Conservation (phyloP, 441 rosid genomes). For the Melastoma candidum region DNA sequence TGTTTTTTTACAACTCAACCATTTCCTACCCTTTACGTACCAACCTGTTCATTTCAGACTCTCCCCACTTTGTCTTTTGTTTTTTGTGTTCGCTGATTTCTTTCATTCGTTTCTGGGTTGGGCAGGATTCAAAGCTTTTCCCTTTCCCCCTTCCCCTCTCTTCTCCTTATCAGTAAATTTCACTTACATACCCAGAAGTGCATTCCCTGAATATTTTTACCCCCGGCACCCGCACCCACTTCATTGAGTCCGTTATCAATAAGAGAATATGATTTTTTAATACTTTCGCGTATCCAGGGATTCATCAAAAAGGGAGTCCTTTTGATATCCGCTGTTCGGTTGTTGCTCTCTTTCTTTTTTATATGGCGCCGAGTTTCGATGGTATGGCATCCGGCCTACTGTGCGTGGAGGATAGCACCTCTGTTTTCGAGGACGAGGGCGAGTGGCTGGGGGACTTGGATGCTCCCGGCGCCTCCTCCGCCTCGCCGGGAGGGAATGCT, state of each 20-base stretch:
- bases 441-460: conserved; percentile 13
- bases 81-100: too few species aligned
- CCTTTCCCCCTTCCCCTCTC: neutral
- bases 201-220: conserved; percentile 4
- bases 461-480: conserved; percentile 23
- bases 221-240: neutral
- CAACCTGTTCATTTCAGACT: too few species aligned
- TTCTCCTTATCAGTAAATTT: neutral
- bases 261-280: neutral
- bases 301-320: neutral
- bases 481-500: conserved; percentile 22
- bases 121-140: too few species aligned
- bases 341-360: neutral
- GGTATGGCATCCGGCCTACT: conserved; percentile 26
- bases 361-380: conserved; percentile 55
- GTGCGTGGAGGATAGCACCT: conserved; percentile 30
- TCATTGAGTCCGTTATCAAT: neutral
- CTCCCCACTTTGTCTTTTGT: too few species aligned
- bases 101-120: too few species aligned
- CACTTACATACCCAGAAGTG: neutral
- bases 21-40: too few species aligned
- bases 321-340: neutral
- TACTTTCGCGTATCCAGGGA: conserved; percentile 1
- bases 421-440: conserved; percentile 30
- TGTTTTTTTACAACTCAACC: too few species aligned